Base-by-base conservation (phyloP, 495 filamentous ascomycete genomes). In the Pyrenula aspistea region DNA sequence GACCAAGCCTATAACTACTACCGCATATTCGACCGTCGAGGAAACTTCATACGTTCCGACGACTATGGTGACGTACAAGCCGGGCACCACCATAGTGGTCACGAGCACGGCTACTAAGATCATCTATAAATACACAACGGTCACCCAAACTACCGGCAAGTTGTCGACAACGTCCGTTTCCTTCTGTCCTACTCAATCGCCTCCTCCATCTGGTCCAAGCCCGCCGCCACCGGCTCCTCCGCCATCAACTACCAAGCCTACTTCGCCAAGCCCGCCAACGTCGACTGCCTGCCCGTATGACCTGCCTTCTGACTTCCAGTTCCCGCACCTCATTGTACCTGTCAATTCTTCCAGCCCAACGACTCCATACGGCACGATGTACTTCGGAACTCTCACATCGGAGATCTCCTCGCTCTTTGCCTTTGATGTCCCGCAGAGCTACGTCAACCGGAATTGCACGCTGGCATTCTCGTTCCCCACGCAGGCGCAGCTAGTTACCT, bases 391-490 rank as follows among this genome's bases (percentile, higher is more conserved):
- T 8, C 68, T 86, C 24, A 75, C 73, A 2, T 62, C 74, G 2
- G 77, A 73, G 22, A 67, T 82, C 57, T 84, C 83, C 31, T 77
- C 74, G 19, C 67, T 83, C 51, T 89, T 86, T 77, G 83, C 83
- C 68, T 89, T 89, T 68, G 82, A 85, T 63, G 77, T 88, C 49
- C 82, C 81, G 0, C 24, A 63, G 0, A 64, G 63, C 12, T 70
- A 79, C 62, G 64, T 71, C 42, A 78, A 73, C 51, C 79, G 80
- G 67, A 84, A 72, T 0, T 90, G 86, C 68, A 72, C 72, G 31
- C 75, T 87, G 8, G 66, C 85, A 53, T 87, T 90, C 73, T 69
- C 85, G 36, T 80, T 87, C 67, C 85, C 86, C 3, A 57, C 69
- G 53, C 63, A 72, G 56, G 56, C 68, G 3, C 63, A 81, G 24